phyloP scores from a whole-genome alignment of 2,329 filamentous ascomycete genomes.

The Aspergillus ochraceus region DNA sequence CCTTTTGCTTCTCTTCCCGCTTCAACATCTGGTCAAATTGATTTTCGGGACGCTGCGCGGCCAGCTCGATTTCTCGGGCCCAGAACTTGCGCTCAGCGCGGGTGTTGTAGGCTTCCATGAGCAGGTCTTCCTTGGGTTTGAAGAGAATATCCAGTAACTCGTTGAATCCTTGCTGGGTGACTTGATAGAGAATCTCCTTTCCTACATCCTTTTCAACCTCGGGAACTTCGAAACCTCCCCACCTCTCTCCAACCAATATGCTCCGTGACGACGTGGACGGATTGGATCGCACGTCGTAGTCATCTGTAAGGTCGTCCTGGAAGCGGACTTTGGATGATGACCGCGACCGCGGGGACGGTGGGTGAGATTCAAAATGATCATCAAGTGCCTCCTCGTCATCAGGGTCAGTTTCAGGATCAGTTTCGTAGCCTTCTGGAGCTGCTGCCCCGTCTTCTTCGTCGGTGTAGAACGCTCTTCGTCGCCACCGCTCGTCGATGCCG shows the following conservation, averaged over 20 bases:
- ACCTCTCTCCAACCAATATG: constrained; percentile 65
- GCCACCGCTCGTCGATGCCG: constrained; percentile 70
- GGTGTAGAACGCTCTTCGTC: constrained; percentile 74
- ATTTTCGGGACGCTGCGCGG: constrained; percentile 33
- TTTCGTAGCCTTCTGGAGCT: constrained; percentile 62
- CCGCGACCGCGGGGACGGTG: constrained; percentile 59
- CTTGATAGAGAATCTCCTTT: constrained; percentile 85
- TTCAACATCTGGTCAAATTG: constrained; percentile 10
- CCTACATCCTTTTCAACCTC: constrained; percentile 79
- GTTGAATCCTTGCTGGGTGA: constrained; percentile 90
- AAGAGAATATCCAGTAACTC: constrained; percentile 88
- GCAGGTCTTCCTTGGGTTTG: constrained; percentile 73
- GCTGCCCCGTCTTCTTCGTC: constrained; percentile 78
- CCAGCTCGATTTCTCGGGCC: constrained; percentile 42
- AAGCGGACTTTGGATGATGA: constrained; percentile 80
- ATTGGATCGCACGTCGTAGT: constrained; percentile 70
- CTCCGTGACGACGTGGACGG: constrained; percentile 71
- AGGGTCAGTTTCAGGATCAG: constrained; percentile 38
- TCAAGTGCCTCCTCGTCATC: constrained; percentile 57
- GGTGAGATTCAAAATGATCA: constrained; percentile 35
- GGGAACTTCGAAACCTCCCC: constrained; percentile 76
- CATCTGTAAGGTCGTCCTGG: constrained; percentile 65
- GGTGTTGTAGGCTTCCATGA: constrained; percentile 66
- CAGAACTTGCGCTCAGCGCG: constrained; percentile 60
- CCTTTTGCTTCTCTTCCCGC: constrained; percentile 6